Conservation (phyloP, 2,329 filamentous ascomycete species). For the Aspergillus candidus region DNA sequence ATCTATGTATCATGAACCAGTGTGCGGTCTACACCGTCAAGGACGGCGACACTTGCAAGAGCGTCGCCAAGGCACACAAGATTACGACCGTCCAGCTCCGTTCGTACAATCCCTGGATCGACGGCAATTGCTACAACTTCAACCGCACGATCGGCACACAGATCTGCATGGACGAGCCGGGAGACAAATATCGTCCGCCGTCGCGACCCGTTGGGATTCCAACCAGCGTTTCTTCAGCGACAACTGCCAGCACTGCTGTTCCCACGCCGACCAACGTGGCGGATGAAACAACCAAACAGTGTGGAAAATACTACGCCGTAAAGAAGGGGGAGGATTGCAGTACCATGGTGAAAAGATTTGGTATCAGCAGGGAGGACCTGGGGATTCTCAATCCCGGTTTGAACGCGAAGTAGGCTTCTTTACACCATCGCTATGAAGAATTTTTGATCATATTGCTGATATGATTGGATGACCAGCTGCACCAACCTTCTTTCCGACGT, state of each 20-base stretch:
- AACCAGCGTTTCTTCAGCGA: neutral
- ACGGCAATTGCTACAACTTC: conserved; percentile 4
- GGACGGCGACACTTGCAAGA: conserved; percentile 6
- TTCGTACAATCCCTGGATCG: conserved; percentile 8
- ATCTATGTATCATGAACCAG: conserved; percentile 2
- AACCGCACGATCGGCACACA: conserved; percentile 1
- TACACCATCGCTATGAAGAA: neutral
- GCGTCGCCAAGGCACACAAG: conserved; percentile 3
- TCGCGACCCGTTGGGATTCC: neutral
- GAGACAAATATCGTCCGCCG: conserved; percentile 1
- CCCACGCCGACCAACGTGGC: conserved; percentile 6
- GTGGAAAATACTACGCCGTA: conserved; percentile 7
- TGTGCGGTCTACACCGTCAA: conserved; percentile 3
- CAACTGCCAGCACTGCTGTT: conserved; percentile 2
- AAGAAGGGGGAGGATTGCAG: conserved; percentile 1
- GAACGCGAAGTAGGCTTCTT: conserved; percentile 1
- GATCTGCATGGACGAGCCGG: conserved; percentile 5
- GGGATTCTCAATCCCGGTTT: conserved; percentile 7
- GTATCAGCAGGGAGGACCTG: conserved; percentile 6
- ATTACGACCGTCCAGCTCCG: conserved; percentile 6
- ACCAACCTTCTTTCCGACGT: conserved; percentile 4
- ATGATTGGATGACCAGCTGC: neutral
- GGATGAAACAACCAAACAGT: neutral
- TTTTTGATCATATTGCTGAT: too few relatives aligned
- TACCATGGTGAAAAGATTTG: neutral